Percentiles rank a stretch among this genome's conserved stretches.
Conservation (phyloP, 176 grass and related monocot genomes). For the Cenchrus purpureus region DNA sequence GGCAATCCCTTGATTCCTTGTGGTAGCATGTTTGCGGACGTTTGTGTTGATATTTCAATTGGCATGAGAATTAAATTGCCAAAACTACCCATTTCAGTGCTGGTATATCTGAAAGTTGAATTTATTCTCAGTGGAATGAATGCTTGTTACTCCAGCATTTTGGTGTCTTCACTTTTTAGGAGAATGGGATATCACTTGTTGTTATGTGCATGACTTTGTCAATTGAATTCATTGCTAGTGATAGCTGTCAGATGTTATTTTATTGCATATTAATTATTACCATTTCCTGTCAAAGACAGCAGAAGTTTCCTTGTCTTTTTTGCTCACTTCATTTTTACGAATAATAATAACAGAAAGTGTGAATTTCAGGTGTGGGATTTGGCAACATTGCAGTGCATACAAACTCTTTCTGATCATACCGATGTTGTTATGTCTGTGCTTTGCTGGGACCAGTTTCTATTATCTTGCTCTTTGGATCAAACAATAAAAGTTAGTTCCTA, state of each 20-base stretch:
- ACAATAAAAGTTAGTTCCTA: constrained; percentile 82
- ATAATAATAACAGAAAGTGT: constrained; percentile 21
- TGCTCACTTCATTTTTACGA: constrained; percentile 28
- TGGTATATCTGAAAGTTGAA: constrained; percentile 2
- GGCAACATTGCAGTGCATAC: constrained; percentile 82
- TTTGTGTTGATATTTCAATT: neutral
- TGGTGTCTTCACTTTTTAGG: neutral
- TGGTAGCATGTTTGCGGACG: neutral
- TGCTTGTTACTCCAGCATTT: neutral
- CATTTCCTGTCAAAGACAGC: constrained; percentile 12
- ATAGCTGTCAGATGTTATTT: constrained; percentile 21
- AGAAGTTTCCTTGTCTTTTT: constrained; percentile 12
- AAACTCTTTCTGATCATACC: constrained; percentile 87
- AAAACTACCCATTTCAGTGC: neutral
- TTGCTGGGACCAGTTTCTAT: constrained; percentile 96
- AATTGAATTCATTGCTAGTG: constrained; percentile 8
- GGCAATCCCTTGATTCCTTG: neutral
- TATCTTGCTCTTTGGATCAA: constrained; percentile 94
- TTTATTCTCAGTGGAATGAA: constrained; percentile 2
- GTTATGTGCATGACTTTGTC: constrained; percentile 17
- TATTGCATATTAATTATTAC: neutral
- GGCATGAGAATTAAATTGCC: neutral
- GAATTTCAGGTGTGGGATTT: constrained; percentile 95
- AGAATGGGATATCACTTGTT: neutral
- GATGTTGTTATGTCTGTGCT: constrained; percentile 87